phyloP scores from a whole-genome alignment of 495 filamentous ascomycete species.

The Penicillium ochrochloron region DNA sequence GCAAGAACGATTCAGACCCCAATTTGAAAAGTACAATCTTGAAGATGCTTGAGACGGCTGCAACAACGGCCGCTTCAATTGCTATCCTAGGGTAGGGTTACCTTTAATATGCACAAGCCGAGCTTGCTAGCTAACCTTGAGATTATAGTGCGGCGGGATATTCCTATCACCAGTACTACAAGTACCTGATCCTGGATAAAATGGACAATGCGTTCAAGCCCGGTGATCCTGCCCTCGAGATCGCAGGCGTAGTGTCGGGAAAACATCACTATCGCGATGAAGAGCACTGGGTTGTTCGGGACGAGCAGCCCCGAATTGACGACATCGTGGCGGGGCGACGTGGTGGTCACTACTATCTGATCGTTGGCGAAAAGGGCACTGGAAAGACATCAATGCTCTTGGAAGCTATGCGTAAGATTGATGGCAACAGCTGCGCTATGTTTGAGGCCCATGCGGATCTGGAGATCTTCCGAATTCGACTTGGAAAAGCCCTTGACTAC shows the following conservation, averaged over 20 bases:
- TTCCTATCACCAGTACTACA: constrained; percentile 85
- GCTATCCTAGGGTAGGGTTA: constrained; percentile 71
- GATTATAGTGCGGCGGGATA: constrained; percentile 71
- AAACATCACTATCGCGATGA: constrained; percentile 56
- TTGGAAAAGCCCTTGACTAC: constrained; percentile 93
- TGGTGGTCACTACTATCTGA: constrained; percentile 82
- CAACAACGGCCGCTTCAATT: constrained; percentile 87
- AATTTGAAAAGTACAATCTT: constrained; percentile 56
- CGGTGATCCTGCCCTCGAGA: constrained; percentile 87
- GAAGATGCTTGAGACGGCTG: constrained; percentile 84
- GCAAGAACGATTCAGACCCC: constrained; percentile 37
- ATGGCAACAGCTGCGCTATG: constrained; percentile 86
- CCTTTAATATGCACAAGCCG: background rate
- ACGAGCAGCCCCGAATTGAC: constrained; percentile 81
- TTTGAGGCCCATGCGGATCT: constrained; percentile 94
- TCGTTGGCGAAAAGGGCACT: constrained; percentile 96
- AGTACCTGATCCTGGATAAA: constrained; percentile 82
- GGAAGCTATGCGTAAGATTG: constrained; percentile 87
- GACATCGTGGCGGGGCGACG: constrained; percentile 70
- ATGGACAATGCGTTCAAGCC: constrained; percentile 92
- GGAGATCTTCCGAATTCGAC: constrained; percentile 89
- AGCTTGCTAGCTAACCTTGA: constrained; percentile 23
- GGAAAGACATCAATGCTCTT: constrained; percentile 96
- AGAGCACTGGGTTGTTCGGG: constrained; percentile 80
- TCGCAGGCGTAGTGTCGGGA: constrained; percentile 73